Percentiles rank a stretch among this genome's conserved stretches.
phyloP scores from a whole-genome alignment of 108 stramenopile species.

The Phaeodactylum tricornutum region DNA sequence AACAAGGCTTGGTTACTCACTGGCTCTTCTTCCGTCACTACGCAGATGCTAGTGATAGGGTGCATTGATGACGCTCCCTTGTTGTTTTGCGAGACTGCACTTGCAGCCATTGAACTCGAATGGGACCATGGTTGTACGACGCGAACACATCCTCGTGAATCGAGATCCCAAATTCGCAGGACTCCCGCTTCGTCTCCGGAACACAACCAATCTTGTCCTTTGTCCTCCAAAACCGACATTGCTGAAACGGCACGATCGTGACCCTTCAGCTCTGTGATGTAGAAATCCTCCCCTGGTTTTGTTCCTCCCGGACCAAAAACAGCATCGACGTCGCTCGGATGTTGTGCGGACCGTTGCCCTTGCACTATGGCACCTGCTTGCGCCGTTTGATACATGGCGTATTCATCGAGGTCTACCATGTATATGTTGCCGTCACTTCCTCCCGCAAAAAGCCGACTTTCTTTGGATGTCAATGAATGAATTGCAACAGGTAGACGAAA shows the following conservation, averaged over 20 bases:
- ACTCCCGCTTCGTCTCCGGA: slow-evolving; percentile 67
- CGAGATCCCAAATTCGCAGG: slow-evolving; percentile 74
- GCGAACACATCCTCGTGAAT: slow-evolving; percentile 49
- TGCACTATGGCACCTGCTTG: slow-evolving; percentile 18
- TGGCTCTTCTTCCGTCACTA: too few species aligned
- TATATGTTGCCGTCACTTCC: slow-evolving; percentile 58
- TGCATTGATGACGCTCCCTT: slow-evolving; percentile 14
- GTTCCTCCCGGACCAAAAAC: too few species aligned
- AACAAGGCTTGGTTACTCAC: neutral
- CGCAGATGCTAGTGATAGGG: slow-evolving; percentile 29
- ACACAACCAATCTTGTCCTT: slow-evolving; percentile 24
- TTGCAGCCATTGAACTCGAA: slow-evolving; percentile 3
- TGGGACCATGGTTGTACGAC: slow-evolving; percentile 59
- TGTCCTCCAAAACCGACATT: slow-evolving; percentile 44
- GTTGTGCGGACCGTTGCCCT: too few species aligned
- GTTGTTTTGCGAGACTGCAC: too few species aligned
- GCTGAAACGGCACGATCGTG: slow-evolving; percentile 54
- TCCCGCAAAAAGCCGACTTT: slow-evolving; percentile 46
- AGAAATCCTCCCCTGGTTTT: neutral
- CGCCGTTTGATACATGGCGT: slow-evolving; percentile 43
- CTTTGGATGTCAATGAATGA: slow-evolving; percentile 24
- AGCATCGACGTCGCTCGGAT: too few species aligned
- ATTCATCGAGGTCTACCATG: slow-evolving; percentile 51
- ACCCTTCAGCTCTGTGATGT: slow-evolving; percentile 47
- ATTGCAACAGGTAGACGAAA: slow-evolving; percentile 50